Evolutionary conservation across 2,329 filamentous ascomycete genomes (phyloP), one percentile per base, ranked within the genome.

Genomic region (Scolecobasidium constrictum): DNA sequence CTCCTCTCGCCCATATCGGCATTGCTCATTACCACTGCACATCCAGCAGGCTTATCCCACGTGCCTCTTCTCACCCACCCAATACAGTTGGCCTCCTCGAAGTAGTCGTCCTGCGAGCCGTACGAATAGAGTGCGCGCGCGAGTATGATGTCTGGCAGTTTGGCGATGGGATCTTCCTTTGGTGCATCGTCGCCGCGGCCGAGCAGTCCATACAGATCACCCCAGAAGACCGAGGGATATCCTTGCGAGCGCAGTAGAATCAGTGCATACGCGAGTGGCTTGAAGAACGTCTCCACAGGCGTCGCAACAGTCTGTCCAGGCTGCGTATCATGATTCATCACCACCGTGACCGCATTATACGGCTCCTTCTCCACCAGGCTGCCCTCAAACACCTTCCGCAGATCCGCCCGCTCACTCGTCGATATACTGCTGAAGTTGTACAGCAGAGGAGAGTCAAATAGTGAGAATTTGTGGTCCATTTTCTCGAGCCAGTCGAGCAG

Each of bases 311-410:
- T 71, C 56, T 82, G 78, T 22, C 77, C 76, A 23, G 72, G 65
- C 33, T 78, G 63, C 0, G 81, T 85, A 55, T 86, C 81, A 61
- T 85, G 81, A 58, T 83, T 85, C 59, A 76, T 77, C 1, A 85
- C 78, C 4, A 84, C 69, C 59, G 73, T 72, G 39, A 81, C 74
- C 6, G 78, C 72, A 52, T 73, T 71, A 3, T 68, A 56, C 0
- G 77, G 77, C 40, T 65, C 63, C 13, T 55, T 56, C 18, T 71
- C 52, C 0, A 81, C 76, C 43, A 85, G 59, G 1, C 77, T 75
- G 23, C 65, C 63, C 38, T 79, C 70, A 51, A 83, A 81, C 2
- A 85, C 67, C 39, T 65, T 67, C n/a, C 78, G 64, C 23, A 86
- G 60, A 56, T 86, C 81, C 1, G 67, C 73, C 2, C 65, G 65